Evolutionary conservation across 2,329 filamentous ascomycete species (phyloP).

Genomic region (Blastomyces percursus): DNA sequence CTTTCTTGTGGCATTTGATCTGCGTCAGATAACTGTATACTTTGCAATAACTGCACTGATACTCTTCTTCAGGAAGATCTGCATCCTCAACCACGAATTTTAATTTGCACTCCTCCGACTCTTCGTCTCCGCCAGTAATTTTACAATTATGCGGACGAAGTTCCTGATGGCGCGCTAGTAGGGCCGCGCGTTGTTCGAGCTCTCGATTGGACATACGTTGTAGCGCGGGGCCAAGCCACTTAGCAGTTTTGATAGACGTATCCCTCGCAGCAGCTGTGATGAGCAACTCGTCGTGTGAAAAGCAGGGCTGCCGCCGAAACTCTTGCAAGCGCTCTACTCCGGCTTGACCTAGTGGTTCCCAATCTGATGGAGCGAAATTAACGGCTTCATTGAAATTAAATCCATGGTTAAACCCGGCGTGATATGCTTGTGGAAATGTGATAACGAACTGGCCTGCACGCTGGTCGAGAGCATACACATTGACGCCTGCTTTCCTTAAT

Average conservation of each 20-base stretch:
- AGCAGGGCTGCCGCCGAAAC: conserved; percentile 87
- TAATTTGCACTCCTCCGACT: conserved; percentile 44
- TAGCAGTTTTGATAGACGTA: conserved; percentile 75
- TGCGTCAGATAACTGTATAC: conserved; percentile 82
- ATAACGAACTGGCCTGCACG: conserved; percentile 91
- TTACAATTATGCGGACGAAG: conserved; percentile 45
- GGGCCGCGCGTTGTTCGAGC: conserved; percentile 53
- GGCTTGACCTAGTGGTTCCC: conserved; percentile 82
- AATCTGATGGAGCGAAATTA: conserved; percentile 90
- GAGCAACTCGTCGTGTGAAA: conserved; percentile 90
- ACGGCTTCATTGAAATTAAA: conserved; percentile 99
- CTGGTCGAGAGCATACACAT: conserved; percentile 91
- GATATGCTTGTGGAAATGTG: conserved; percentile 93
- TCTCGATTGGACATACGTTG: conserved; percentile 69
- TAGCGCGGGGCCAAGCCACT: conserved; percentile 85
- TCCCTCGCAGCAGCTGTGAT: conserved; percentile 79
- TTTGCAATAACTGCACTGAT: conserved; percentile 87
- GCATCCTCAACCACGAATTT: conserved; percentile 56
- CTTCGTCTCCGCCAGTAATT: conserved; percentile 39
- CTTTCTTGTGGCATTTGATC: conserved; percentile 71
- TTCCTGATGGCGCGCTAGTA: conserved; percentile 55
- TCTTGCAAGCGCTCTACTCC: conserved; percentile 77
- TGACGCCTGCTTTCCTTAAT: conserved; percentile 80
- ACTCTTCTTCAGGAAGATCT: conserved; percentile 79
- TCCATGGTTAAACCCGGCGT: conserved; percentile 95